Conservation (phyloP, 2,329 filamentous ascomycete genomes). For the Hymenoscyphus occultus region DNA sequence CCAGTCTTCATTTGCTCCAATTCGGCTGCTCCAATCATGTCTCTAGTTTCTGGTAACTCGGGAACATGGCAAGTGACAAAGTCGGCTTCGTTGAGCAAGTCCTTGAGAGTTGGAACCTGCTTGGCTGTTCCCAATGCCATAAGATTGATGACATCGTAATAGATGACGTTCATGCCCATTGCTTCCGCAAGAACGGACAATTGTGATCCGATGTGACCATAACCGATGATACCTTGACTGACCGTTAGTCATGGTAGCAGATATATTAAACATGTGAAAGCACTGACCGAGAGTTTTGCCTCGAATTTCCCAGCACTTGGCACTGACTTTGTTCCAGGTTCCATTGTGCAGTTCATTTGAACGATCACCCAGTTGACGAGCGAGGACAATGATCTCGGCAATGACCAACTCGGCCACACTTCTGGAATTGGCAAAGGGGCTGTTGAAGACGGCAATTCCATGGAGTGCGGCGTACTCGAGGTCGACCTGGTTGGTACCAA, state of each 20-base stretch:
- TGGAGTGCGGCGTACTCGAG: constrained; percentile 76
- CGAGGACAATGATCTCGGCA: constrained; percentile 85
- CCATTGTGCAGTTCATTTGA: constrained; percentile 92
- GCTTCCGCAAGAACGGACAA: constrained; percentile 92
- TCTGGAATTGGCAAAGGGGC: constrained; percentile 95
- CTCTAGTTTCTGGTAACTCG: constrained; percentile 86
- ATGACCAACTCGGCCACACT: constrained; percentile 97
- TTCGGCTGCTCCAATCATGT: constrained; percentile 80
- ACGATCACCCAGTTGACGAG: constrained; percentile 88
- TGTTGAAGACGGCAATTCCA: constrained; percentile 98
- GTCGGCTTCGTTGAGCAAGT: constrained; percentile 75
- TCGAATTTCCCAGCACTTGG: constrained; percentile 95
- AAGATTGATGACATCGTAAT: constrained; percentile 90
- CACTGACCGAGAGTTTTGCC: constrained; percentile 84
- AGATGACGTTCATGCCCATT: constrained; percentile 98
- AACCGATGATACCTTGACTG: constrained; percentile 76
- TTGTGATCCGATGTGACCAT: constrained; percentile 96
- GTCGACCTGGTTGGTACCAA: constrained; percentile 94
- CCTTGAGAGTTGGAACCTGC: constrained; percentile 76
- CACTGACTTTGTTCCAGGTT: constrained; percentile 97
- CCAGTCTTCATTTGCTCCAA: constrained; percentile 89
- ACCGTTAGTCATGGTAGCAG: constrained; percentile 9
- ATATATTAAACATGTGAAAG: neutral
- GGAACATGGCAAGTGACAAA: constrained; percentile 96
- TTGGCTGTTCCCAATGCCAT: constrained; percentile 89